Base-by-base conservation (phyloP, 306 rosid species). In the Cicer chorassanicum region DNA sequence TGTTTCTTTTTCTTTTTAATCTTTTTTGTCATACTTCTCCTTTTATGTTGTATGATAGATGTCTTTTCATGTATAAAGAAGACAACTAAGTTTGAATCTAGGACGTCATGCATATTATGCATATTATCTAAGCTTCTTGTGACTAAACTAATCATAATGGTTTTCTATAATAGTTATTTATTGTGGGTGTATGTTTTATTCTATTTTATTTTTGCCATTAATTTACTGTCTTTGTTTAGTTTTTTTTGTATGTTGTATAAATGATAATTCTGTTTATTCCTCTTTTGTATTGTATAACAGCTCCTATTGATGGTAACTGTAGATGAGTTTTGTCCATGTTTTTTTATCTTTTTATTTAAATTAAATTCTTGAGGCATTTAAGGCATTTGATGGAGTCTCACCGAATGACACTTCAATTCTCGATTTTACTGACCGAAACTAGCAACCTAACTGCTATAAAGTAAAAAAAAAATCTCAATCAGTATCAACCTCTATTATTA, bases 21-120 rank as follows among this genome's bases (percentile, higher is more conserved):
- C 11, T 12, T 21, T 8, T 41, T 54, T 14, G 48, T 38, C 12
- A 38, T 53, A 34, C 2, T 71, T 48, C 8, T 75, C 61, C 14
- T 49, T 12, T 34, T 70, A 45, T 72, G 75, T 53, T 65, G 65
- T 77, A 72, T 45, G 65, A 11, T 72, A 14, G 60, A 14, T 44
- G 8, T 4, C 12, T 29, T 59, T 24, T 34, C 29, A 2, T 6
- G 34, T 59, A 57, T 13, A 9, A 9, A 18, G n/a, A 55, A 55
- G 34, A 7, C 65, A 60, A 34, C 3, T 43, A 60, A 34, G 42
- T 59, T 29, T 29, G 42, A 29, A 29, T 16, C 42, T 59, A 59
- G 2, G 16, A 60, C 6, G 1, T 60, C 15, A 6, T 60, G 43
- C 1, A 34, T 60, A 60, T 42, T 34, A 6, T 60, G 43, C 1